These are phyloP conservation scores for Solanum chacoense DNA, from an alignment of 305 asterid species.

Conservation along the genomic window DNA sequence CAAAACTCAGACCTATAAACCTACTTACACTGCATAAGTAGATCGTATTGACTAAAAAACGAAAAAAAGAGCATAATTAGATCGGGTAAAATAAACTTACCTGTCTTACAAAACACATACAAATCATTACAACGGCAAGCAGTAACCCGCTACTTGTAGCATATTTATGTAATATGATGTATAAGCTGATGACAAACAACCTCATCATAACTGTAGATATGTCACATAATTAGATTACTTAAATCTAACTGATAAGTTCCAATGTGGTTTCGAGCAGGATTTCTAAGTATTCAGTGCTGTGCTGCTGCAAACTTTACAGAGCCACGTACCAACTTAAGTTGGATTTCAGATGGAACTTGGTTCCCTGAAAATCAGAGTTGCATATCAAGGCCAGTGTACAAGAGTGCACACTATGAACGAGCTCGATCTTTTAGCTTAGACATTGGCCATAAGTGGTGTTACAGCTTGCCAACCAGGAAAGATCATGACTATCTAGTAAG, in stretches of 20 bases:
- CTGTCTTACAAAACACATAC: neutral
- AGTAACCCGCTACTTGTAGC: neutral
- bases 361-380: constrained; percentile 32
- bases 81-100: neutral
- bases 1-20: neutral
- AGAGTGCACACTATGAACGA: constrained; percentile 12
- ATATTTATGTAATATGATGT: neutral
- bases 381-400: constrained; percentile 14
- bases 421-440: constrained; percentile 28
- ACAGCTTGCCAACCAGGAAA: constrained; percentile 28
- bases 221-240: neutral
- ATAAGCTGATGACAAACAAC: neutral
- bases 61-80: neutral
- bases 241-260: neutral
- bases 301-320: constrained; percentile 19
- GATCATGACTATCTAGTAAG: constrained; percentile 33
- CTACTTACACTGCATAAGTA: neutral
- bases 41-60: neutral
- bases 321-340: constrained; percentile 18
- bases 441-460: constrained; percentile 40
- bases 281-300: constrained; percentile 43
- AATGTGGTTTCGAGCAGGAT: constrained; percentile 22
- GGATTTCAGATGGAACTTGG: constrained; percentile 35
- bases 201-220: neutral
- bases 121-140: neutral